Conservation (phyloP, 192 early-diverging fungal species). For the Entophlyctis helioformis region DNA sequence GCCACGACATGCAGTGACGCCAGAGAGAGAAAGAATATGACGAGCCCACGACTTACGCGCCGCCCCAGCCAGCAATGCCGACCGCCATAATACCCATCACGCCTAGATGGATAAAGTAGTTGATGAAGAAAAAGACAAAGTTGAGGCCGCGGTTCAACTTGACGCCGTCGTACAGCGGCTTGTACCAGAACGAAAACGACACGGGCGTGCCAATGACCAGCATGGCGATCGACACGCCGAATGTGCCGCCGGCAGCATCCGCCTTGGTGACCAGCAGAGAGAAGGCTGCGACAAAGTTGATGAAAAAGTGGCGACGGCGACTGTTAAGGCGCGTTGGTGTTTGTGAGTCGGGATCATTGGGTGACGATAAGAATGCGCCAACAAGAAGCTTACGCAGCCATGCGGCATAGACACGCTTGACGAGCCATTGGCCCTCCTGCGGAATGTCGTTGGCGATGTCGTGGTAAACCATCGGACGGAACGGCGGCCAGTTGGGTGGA, state of each 20-base stretch:
- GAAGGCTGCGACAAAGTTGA: constrained; percentile 20
- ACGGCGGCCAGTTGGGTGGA: constrained; percentile 23
- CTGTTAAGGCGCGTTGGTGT: too few species aligned
- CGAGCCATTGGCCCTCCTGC: constrained; percentile 16
- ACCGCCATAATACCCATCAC: constrained; percentile 10
- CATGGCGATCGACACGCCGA: constrained; percentile 24
- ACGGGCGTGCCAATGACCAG: constrained; percentile 23
- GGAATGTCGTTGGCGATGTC: constrained; percentile 31
- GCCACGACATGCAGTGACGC: not conserved
- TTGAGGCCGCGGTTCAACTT: constrained; percentile 10
- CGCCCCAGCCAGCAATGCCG: constrained; percentile 24
- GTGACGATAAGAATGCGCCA: not conserved
- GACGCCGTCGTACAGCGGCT: constrained; percentile 26
- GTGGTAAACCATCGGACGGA: constrained; percentile 24
- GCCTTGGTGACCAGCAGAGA: constrained; percentile 18
- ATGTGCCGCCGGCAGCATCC: constrained; percentile 17
- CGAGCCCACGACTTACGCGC: constrained; percentile 4
- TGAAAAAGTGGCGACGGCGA: constrained; percentile 12
- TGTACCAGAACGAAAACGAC: constrained; percentile 16
- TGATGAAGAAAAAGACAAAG: constrained; percentile 30
- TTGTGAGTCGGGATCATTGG: too few species aligned
- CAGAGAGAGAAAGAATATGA: not conserved
- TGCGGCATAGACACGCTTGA: constrained; percentile 20
- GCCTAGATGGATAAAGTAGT: constrained; percentile 16
- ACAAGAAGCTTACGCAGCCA: constrained; percentile 10